These are phyloP conservation scores for Candida silvatica DNA, from an alignment of 805 yeast species.

Conservation along the genomic window DNA sequence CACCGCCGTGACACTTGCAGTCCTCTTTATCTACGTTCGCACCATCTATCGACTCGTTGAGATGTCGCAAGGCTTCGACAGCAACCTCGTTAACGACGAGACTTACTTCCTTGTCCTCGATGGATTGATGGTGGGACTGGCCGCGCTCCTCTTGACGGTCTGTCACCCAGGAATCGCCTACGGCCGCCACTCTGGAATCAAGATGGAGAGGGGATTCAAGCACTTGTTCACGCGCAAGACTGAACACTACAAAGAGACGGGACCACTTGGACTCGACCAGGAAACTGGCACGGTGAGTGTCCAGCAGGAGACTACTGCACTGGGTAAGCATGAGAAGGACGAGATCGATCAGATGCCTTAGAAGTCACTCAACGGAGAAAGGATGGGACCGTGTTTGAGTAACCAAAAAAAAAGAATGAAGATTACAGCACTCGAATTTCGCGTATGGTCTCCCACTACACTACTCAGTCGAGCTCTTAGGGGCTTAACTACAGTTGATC, in stretches of 20 bases:
- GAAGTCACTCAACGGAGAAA: no score
- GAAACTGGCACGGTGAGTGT: background rate
- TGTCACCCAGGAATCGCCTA: conserved; percentile 60
- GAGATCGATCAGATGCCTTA: no score
- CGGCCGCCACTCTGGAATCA: conserved; percentile 18
- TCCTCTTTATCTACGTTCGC: conserved; percentile 50
- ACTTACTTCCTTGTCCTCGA: conserved; percentile 51
- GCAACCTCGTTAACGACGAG: conserved; percentile 55
- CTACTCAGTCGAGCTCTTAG: no score
- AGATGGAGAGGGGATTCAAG: conserved; percentile 9
- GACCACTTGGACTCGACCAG: background rate
- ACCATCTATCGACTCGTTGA: conserved; percentile 71
- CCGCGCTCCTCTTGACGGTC: conserved; percentile 36
- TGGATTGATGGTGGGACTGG: conserved; percentile 50
- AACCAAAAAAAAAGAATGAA: no score
- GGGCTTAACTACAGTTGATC: no score
- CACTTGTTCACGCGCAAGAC: conserved; percentile 2
- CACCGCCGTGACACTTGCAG: conserved; percentile 35
- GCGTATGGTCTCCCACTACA: no score
- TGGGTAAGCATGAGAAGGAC: background rate
- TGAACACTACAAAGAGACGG: conserved; percentile 1
- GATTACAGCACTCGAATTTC: no score
- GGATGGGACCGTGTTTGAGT: no score
- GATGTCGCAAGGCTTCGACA: conserved; percentile 64
- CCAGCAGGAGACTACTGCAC: background rate